These are phyloP conservation scores for Eucalyptus regnans DNA, from an alignment of 345 rosid genomes.

Conservation along the genomic window DNA sequence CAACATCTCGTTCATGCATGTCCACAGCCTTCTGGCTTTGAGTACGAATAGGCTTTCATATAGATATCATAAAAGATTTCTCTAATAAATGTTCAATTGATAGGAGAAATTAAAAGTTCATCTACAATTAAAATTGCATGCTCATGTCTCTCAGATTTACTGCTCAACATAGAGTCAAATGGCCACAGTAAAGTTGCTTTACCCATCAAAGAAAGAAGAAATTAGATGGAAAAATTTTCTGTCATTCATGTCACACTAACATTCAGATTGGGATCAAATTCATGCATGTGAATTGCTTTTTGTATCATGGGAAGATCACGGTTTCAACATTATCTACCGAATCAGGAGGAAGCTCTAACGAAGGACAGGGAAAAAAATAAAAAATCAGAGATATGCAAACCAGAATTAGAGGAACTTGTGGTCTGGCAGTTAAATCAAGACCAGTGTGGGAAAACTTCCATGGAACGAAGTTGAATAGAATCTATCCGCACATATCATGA, in stretches of 20 bases:
- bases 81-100: neutral
- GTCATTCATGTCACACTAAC: neutral
- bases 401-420: neutral
- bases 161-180: neutral
- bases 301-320: neutral
- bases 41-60: neutral
- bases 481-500: neutral
- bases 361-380: neutral
- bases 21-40: neutral
- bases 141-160: neutral
- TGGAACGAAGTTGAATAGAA: neutral
- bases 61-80: neutral
- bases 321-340: neutral
- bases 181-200: neutral
- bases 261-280: neutral
- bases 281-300: neutral
- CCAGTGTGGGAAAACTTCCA: neutral
- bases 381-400: neutral
- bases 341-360: neutral
- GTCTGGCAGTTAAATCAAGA: neutral
- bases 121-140: neutral
- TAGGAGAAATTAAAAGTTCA: neutral
- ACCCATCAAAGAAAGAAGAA: neutral
- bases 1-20: neutral
- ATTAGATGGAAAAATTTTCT: neutral